Evolutionary conservation across 108 stramenopile species (phyloP).

Genomic region (Skeletonema menzelii): DNA sequence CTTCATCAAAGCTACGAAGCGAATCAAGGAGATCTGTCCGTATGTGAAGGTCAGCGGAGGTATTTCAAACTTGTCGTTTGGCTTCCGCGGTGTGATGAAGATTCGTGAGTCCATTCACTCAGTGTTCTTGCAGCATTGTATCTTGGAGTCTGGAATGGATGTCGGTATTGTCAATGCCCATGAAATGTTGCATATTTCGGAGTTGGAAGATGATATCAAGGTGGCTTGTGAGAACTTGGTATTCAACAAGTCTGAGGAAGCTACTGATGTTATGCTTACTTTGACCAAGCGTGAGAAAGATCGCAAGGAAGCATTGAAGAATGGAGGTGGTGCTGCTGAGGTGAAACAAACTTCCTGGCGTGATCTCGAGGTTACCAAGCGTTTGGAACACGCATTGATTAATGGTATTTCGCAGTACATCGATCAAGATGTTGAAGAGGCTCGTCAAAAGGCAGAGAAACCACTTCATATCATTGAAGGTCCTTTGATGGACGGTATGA

Average conservation of each 20-base stretch:
- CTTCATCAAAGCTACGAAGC: slow-evolving; percentile 94
- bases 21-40: slow-evolving; percentile 96
- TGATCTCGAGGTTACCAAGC: slow-evolving; percentile 82
- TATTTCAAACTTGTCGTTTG: slow-evolving; percentile 98
- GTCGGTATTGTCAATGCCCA: slow-evolving; percentile 99
- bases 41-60: slow-evolving; percentile 98
- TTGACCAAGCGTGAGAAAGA: slow-evolving; percentile 86
- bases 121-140: slow-evolving; percentile 96
- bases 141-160: slow-evolving; percentile 96
- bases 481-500: slow-evolving; percentile 99
- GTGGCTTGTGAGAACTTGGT: slow-evolving; percentile 88
- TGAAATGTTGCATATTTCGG: slow-evolving; percentile 85
- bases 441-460: slow-evolving; percentile 56
- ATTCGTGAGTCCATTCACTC: slow-evolving; percentile 99
- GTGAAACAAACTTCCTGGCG: slow-evolving; percentile 86
- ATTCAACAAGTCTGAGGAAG: slow-evolving; percentile 81
- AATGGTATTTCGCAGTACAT: slow-evolving; percentile 98
- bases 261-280: slow-evolving; percentile 94
- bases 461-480: slow-evolving; percentile 99
- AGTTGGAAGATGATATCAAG: slow-evolving; percentile 87
- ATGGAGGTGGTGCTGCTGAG: slow-evolving; percentile 64
- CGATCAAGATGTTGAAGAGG: slow-evolving; percentile 91
- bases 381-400: slow-evolving; percentile 95
- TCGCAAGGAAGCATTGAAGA: slow-evolving; percentile 81
- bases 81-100: slow-evolving; percentile 95